Conservation (phyloP, 2,329 filamentous ascomycete species). For the Neonectria neomacrospora region DNA sequence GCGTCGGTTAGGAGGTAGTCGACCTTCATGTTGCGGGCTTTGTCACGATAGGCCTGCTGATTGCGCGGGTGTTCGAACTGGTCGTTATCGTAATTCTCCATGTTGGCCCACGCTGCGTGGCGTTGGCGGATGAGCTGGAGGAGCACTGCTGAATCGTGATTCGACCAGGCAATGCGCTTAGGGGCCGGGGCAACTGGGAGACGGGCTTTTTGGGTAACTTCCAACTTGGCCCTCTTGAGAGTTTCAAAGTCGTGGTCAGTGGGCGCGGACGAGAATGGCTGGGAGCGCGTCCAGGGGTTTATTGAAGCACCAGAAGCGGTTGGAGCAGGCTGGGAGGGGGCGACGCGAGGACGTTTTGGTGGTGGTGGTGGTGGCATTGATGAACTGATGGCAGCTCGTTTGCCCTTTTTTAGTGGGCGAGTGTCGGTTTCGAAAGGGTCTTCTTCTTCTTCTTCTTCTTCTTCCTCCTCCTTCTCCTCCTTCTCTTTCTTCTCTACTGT, state of each 20-base stretch:
- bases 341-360: constrained; percentile 27
- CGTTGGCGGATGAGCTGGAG: constrained; percentile 53
- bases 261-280: constrained; percentile 16
- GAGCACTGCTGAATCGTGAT: constrained; percentile 55
- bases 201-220: constrained; percentile 32
- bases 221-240: constrained; percentile 44
- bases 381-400: constrained; percentile 29
- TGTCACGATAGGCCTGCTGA: constrained; percentile 68
- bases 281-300: constrained; percentile 12
- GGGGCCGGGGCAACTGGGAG: constrained; percentile 35
- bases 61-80: constrained; percentile 58
- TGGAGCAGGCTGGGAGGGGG: constrained; percentile 5
- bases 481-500: constrained; percentile 33
- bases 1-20: constrained; percentile 59
- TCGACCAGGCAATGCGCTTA: constrained; percentile 55
- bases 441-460: constrained; percentile 38
- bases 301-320: constrained; percentile 14
- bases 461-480: constrained; percentile 35
- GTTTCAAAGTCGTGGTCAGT: constrained; percentile 36
- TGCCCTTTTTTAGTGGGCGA: constrained; percentile 42
- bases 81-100: constrained; percentile 45
- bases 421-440: constrained; percentile 46
- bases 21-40: constrained; percentile 67
- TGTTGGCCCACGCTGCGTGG: constrained; percentile 47
- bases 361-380: constrained; percentile 28